A percentile compares a stretch with the other conserved stretches of the same genome.
These are phyloP conservation scores for Periconia macrospinosa DNA, from an alignment of 2,329 filamentous ascomycete genomes.

Conservation along the genomic window DNA sequence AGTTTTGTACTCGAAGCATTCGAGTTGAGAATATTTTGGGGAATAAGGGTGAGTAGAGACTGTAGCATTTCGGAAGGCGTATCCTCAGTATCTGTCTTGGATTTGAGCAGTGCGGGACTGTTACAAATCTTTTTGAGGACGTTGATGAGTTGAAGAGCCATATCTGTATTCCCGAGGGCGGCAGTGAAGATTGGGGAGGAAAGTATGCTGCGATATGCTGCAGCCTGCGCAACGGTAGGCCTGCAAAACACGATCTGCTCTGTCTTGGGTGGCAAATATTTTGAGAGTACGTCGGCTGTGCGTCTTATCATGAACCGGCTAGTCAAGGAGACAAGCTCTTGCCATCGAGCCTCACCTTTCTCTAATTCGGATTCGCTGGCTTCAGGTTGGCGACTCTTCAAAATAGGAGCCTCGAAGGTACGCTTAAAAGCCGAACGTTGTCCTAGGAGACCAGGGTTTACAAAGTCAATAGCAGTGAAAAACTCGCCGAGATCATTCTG, in stretches of 20 bases:
- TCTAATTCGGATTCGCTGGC: slow-evolving; percentile 64
- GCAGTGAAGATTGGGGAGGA: slow-evolving; percentile 64
- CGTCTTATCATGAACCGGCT: slow-evolving; percentile 67
- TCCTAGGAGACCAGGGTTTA: slow-evolving; percentile 67
- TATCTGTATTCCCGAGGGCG: slow-evolving; percentile 63
- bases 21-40: slow-evolving; percentile 57
- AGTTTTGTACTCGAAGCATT: slow-evolving; percentile 67
- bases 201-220: slow-evolving; percentile 66
- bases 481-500: slow-evolving; percentile 71
- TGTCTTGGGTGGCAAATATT: slow-evolving; percentile 67
- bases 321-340: slow-evolving; percentile 63
- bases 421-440: slow-evolving; percentile 65
- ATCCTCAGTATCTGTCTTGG: slow-evolving; percentile 53
- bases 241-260: slow-evolving; percentile 69
- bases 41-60: slow-evolving; percentile 54
- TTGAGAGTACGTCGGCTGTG: slow-evolving; percentile 66
- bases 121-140: slow-evolving; percentile 76
- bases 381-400: slow-evolving; percentile 65
- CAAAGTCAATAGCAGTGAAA: slow-evolving; percentile 68
- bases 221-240: slow-evolving; percentile 62
- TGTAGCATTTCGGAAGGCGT: slow-evolving; percentile 50
- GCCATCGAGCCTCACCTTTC: slow-evolving; percentile 63
- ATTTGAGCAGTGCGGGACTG: slow-evolving; percentile 64
- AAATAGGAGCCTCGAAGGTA: slow-evolving; percentile 66
- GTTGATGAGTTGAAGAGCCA: slow-evolving; percentile 69